These are phyloP conservation scores for Chloranthus sessilifolius DNA, from an alignment of 164 flowering plant genomes.

Conservation along the genomic window DNA sequence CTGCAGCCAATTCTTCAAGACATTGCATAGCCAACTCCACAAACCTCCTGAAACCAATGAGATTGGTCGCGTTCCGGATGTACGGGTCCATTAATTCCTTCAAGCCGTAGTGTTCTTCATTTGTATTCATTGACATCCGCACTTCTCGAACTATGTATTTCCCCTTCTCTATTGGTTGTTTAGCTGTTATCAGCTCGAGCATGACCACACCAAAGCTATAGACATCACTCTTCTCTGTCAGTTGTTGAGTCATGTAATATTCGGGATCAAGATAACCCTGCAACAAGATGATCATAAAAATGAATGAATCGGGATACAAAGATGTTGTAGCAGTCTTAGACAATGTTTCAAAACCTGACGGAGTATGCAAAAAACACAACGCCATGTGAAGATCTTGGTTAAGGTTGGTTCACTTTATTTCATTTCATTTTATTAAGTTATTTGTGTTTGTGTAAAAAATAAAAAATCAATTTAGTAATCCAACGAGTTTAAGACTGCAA, in stretches of 20 bases:
- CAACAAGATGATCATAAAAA: conserved; percentile 1
- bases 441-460: too few relatives aligned
- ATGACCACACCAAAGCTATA: conserved; percentile 92
- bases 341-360: too few relatives aligned
- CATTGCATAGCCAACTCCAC: conserved; percentile 84
- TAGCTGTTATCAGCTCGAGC: conserved; percentile 77
- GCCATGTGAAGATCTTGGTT: too few relatives aligned
- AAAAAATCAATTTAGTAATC: too few relatives aligned
- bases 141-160: conserved; percentile 89
- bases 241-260: conserved; percentile 87
- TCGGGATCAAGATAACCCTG: conserved; percentile 99
- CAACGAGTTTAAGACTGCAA: too few relatives aligned
- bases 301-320: too few relatives aligned
- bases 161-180: conserved; percentile 78
- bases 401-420: too few relatives aligned
- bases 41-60: conserved; percentile 51
- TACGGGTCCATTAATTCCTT: conserved; percentile 58
- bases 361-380: too few relatives aligned
- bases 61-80: conserved; percentile 32
- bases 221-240: conserved; percentile 87
- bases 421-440: too few relatives aligned
- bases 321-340: too few relatives aligned
- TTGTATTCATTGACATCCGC: conserved; percentile 39
- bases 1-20: conserved; percentile 76
- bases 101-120: conserved; percentile 49